Conservation (phyloP, 2,329 filamentous ascomycete genomes). For the Cercospora citrullina region DNA sequence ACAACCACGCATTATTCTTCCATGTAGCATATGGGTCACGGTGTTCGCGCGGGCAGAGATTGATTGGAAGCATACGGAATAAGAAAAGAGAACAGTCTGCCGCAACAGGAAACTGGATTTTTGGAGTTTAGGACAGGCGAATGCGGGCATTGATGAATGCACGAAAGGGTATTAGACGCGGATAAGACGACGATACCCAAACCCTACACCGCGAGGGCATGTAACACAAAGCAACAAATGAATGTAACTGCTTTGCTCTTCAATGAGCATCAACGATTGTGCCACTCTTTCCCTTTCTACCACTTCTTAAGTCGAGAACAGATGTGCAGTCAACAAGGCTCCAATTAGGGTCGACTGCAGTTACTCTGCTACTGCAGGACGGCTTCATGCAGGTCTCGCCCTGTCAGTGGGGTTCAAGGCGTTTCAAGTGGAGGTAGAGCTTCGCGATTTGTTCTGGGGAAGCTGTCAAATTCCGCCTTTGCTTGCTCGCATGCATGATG, state of each 20-base stretch:
- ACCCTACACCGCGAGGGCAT: not conserved
- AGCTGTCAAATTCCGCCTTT: not conserved
- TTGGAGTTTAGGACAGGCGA: not conserved
- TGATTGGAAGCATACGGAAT: not conserved
- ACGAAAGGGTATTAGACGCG: not conserved
- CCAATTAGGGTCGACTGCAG: not conserved
- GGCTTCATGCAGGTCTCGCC: slow-evolving; percentile 8
- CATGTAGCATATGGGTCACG: not conserved
- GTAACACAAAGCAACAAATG: slow-evolving; percentile 3
- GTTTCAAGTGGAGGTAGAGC: not conserved
- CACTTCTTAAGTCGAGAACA: not conserved
- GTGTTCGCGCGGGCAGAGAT: not conserved
- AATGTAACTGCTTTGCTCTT: not conserved
- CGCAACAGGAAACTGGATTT: not conserved
- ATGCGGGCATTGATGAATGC: not conserved
- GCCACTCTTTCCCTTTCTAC: not conserved
- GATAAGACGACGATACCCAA: not conserved
- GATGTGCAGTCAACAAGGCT: not conserved
- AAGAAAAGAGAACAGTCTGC: not conserved
- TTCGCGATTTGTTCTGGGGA: not conserved
- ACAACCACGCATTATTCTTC: too few species aligned
- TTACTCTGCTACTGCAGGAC: not conserved
- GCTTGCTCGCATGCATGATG: not conserved
- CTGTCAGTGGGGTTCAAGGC: not conserved
- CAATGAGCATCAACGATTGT: not conserved